These are phyloP conservation scores for Botryotinia convoluta DNA, from an alignment of 2,329 filamentous ascomycete species.

Conservation along the genomic window DNA sequence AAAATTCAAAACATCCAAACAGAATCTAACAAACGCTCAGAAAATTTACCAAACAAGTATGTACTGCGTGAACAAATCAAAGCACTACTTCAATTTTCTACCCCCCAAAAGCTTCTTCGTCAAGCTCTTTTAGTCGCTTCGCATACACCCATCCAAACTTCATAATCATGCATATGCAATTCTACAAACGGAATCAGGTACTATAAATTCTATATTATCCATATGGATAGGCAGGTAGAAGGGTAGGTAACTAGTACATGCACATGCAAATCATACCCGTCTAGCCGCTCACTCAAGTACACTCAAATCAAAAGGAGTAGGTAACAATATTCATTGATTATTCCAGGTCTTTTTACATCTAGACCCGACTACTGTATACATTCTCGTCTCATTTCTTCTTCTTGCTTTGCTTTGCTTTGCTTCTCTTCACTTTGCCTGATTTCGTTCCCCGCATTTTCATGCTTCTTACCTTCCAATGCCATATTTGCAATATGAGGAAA, in stretches of 20 bases:
- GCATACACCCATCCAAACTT: neutral
- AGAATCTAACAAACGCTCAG: neutral
- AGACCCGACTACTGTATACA: neutral
- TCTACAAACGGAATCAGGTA: neutral
- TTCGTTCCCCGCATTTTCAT: neutral
- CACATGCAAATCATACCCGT: conserved; percentile 1
- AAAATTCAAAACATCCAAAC: neutral
- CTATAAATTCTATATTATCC: neutral
- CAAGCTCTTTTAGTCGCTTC: neutral
- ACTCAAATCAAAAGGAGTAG: neutral
- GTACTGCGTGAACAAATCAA: neutral
- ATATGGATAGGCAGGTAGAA: neutral
- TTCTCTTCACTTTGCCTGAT: neutral
- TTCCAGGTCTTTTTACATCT: neutral
- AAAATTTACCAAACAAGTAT: neutral
- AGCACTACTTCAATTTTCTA: neutral
- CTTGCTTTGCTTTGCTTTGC: neutral
- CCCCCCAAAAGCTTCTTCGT: neutral
- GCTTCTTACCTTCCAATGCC: neutral
- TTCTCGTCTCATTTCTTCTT: neutral
- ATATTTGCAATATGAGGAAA: neutral
- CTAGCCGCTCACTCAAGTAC: neutral
- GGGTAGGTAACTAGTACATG: neutral
- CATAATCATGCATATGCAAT: neutral
- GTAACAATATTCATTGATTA: neutral